Conservation (phyloP, 345 rosid genomes). For the Clarkia xantiana region DNA sequence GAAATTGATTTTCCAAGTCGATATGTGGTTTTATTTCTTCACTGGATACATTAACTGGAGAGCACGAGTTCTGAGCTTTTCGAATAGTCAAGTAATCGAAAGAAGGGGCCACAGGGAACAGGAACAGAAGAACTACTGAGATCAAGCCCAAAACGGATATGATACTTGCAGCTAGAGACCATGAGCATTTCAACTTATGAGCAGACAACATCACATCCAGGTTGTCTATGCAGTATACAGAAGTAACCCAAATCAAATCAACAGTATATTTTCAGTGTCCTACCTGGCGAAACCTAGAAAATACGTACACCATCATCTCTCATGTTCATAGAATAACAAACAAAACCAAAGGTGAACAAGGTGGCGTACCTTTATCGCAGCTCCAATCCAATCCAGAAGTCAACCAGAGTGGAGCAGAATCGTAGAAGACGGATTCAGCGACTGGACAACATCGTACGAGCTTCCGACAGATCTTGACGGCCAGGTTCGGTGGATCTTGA, state of each 20-base stretch:
- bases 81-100: slow-evolving; percentile 34
- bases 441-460: too few species aligned
- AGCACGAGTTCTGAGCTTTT: slow-evolving; percentile 33
- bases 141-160: slow-evolving; percentile 43
- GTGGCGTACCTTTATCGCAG: too few species aligned
- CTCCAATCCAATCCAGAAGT: too few species aligned
- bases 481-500: too few species aligned
- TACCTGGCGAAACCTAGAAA: too few species aligned
- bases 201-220: slow-evolving; percentile 27
- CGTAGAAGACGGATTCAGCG: too few species aligned
- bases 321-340: too few species aligned
- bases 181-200: slow-evolving; percentile 57
- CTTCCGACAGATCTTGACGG: too few species aligned
- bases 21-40: slow-evolving; percentile 16
- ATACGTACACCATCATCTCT: too few species aligned
- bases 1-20: slow-evolving; percentile 48
- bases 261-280: background rate
- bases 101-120: slow-evolving; percentile 61
- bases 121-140: slow-evolving; percentile 59
- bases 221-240: slow-evolving; percentile 1
- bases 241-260: slow-evolving; percentile 1
- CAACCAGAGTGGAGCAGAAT: too few species aligned
- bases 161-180: slow-evolving; percentile 50
- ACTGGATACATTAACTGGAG: slow-evolving; percentile 28
- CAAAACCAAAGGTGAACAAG: too few species aligned